These are phyloP conservation scores for Xylaria sp. DNA, from an alignment of 2,329 filamentous ascomycete species.

Conservation along the genomic window DNA sequence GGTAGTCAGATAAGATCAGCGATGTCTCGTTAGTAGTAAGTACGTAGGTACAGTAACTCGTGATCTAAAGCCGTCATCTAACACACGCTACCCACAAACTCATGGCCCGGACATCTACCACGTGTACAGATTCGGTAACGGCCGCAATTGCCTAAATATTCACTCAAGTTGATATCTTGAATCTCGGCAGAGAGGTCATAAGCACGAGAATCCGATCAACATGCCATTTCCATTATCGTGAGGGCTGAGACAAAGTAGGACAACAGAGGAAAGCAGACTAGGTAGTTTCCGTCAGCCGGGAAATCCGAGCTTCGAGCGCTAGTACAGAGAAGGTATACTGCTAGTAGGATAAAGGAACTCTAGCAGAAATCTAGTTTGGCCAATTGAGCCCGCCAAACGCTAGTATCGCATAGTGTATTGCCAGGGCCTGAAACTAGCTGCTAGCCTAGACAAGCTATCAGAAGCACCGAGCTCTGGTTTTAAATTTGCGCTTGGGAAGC, in stretches of 20 bases:
- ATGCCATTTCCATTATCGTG: neutral
- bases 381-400: conserved; percentile 11
- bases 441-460: neutral
- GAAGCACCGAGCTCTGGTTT: neutral
- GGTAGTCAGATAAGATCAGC: conserved; percentile 3
- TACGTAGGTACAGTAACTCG: conserved; percentile 4
- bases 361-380: neutral
- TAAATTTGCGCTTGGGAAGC: neutral
- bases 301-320: conserved; percentile 18
- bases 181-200: neutral
- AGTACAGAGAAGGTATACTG: neutral
- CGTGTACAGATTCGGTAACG: neutral
- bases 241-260: neutral
- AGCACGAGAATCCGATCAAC: neutral
- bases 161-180: neutral
- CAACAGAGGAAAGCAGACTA: neutral
- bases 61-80: conserved; percentile 1
- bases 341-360: neutral
- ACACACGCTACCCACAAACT: neutral
- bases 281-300: conserved; percentile 28
- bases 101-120: neutral
- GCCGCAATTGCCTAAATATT: neutral
- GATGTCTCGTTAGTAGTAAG: neutral
- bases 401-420: neutral
- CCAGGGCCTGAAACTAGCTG: conserved; percentile 22